Evolutionary conservation across 2,329 filamentous ascomycete species (phyloP).

Genomic region (Epicoccum sorghinum): DNA sequence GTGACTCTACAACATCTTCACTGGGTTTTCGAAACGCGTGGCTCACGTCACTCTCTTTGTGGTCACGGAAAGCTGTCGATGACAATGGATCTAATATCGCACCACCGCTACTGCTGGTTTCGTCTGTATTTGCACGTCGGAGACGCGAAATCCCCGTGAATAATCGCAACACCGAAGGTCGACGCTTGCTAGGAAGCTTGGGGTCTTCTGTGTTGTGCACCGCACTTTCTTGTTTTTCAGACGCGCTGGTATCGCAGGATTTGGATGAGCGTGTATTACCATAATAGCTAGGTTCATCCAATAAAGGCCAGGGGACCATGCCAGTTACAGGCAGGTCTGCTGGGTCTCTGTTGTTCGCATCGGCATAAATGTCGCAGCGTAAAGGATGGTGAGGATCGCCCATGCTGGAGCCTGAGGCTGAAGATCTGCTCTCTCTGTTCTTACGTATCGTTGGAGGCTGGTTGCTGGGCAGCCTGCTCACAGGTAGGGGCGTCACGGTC

Average conservation of each 20-base stretch:
- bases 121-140: conserved; percentile 28
- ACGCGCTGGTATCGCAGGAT: neutral
- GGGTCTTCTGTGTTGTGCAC: conserved; percentile 1
- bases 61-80: neutral
- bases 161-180: conserved; percentile 26
- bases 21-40: conserved; percentile 2
- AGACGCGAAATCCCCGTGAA: conserved; percentile 29
- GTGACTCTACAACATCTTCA: conserved; percentile 21
- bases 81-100: conserved; percentile 5
- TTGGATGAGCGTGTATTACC: neutral
- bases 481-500: conserved; percentile 34
- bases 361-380: conserved; percentile 22
- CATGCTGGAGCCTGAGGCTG: conserved; percentile 34
- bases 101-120: conserved; percentile 15
- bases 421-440: conserved; percentile 39
- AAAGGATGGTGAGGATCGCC: conserved; percentile 21
- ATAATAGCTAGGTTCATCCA: conserved; percentile 12
- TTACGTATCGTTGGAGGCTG: conserved; percentile 43
- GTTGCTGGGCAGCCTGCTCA: conserved; percentile 37
- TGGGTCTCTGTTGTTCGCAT: conserved; percentile 2
- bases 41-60: neutral
- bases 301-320: conserved; percentile 19
- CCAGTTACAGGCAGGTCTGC: conserved; percentile 8
- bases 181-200: conserved; percentile 17
- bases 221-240: conserved; percentile 16